Evolutionary conservation across 1,284 basidiomycete species (phyloP).

Genomic region (Dichomitus squalens): DNA sequence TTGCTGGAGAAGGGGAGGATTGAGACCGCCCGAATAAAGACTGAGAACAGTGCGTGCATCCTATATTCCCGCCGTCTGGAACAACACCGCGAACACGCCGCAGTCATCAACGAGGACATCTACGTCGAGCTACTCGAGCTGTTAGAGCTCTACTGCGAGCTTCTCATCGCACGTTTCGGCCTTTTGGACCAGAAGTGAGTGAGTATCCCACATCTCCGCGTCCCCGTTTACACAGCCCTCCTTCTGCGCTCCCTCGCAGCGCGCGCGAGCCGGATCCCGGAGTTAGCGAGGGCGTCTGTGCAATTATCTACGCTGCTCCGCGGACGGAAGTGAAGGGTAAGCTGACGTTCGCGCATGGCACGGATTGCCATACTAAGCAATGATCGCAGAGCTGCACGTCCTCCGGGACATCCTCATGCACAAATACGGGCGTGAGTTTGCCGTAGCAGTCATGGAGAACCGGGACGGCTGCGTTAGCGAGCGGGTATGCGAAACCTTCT

Average conservation of each 20-base stretch:
- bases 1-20: slow-evolving; percentile 79
- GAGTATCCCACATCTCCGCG: slow-evolving; percentile 2
- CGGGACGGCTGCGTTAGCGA: slow-evolving; percentile 77
- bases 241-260: slow-evolving; percentile 38
- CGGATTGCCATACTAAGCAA: background rate
- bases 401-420: slow-evolving; percentile 94
- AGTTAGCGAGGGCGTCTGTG: slow-evolving; percentile 74
- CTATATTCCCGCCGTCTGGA: background rate
- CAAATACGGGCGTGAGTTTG: slow-evolving; percentile 88
- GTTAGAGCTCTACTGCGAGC: slow-evolving; percentile 92
- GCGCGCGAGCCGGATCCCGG: slow-evolving; percentile 83
- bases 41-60: slow-evolving; percentile 66
- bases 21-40: slow-evolving; percentile 84
- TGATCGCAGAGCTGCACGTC: slow-evolving; percentile 76
- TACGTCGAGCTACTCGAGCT: slow-evolving; percentile 88
- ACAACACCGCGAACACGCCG: slow-evolving; percentile 1
- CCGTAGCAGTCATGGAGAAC: slow-evolving; percentile 82
- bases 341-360: background rate
- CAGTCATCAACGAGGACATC: slow-evolving; percentile 86
- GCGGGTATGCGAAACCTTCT: slow-evolving; percentile 52
- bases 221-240: background rate
- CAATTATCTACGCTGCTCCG: slow-evolving; percentile 89
- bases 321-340: slow-evolving; percentile 88
- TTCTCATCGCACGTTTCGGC: slow-evolving; percentile 91
- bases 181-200: slow-evolving; percentile 84